Conservation (phyloP, 371 early-diverging fungal species). For the Sporodiniella umbellata region DNA sequence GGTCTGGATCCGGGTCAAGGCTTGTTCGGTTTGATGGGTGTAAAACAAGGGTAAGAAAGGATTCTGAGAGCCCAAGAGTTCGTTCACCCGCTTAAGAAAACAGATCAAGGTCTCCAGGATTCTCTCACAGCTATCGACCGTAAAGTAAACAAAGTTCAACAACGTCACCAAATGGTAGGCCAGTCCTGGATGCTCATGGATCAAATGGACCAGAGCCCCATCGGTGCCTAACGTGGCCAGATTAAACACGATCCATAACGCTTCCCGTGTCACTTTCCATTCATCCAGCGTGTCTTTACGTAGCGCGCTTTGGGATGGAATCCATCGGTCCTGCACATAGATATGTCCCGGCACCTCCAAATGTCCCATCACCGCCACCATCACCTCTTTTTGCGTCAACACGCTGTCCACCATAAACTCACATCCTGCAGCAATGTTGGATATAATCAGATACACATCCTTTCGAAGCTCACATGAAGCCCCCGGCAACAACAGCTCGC, state of each 20-base stretch:
- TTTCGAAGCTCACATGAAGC: slow-evolving; percentile 28
- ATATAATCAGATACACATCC: slow-evolving; percentile 51
- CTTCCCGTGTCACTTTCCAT: slow-evolving; percentile 56
- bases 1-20: too few relatives aligned
- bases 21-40: too few relatives aligned
- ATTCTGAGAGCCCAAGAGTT: slow-evolving; percentile 42
- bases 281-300: slow-evolving; percentile 29
- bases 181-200: slow-evolving; percentile 15
- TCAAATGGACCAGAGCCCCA: slow-evolving; percentile 25
- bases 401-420: slow-evolving; percentile 40
- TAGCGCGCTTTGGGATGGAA: slow-evolving; percentile 4
- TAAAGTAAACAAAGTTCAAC: slow-evolving; percentile 13
- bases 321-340: slow-evolving; percentile 14
- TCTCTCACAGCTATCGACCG: slow-evolving; percentile 20
- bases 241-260: slow-evolving; percentile 54
- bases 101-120: slow-evolving; percentile 21
- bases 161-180: slow-evolving; percentile 9
- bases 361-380: slow-evolving; percentile 35
- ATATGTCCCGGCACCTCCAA: slow-evolving; percentile 29
- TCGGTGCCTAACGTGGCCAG: slow-evolving; percentile 42
- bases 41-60: too few relatives aligned
- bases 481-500: slow-evolving; percentile 16
- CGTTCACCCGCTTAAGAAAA: slow-evolving; percentile 39
- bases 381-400: slow-evolving; percentile 30
- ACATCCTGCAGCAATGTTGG: slow-evolving; percentile 54